Base-by-base conservation (phyloP, 495 filamentous ascomycete genomes). In the Trichoderma virens region DNA sequence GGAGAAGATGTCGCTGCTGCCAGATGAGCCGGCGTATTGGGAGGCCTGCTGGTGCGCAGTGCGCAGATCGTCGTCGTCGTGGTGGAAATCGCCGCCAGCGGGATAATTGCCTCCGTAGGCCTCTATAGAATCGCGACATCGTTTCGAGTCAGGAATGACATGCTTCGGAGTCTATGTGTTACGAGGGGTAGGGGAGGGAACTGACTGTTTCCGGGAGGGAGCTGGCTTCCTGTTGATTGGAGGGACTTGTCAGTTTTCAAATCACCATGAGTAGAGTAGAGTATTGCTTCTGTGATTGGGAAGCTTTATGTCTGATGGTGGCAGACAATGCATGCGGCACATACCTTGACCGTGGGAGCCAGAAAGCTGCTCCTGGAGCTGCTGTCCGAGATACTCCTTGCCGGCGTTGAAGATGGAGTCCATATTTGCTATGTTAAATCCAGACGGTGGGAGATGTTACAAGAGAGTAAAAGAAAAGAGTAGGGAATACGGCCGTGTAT, bases 11-110 rank as follows among this genome's bases (percentile, higher is more conserved):
- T 65, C 66, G 56, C 76, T 77, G 59, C 76, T 71, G 51, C 78
- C 79, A 8, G 81, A 83, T 39, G 65, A 62, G 13, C 77, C 78
- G 30, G 83, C 78, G 61, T 85, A 76, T 31, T 79, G 74, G 45
- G 74, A 68, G 4, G 85, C 85, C 66, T 84, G 77, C 38, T 82
- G 69, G 18, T 74, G 79, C 0, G 83, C 85, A 32, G 76, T 78
- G 47, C 71, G 73, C 61, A 82, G 71, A 73, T 86, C 80, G 63
- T 78, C 73, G 62, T 78, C 73, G 62, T 77, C 70, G 64, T 72
- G 70, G 59, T 67, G 47, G 70, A 69, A 70, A 43, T 75, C 74
- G 11, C 76, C 76, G 35, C 75, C 76, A 6, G 74, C 74, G 9
- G 62, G 45, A 51, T 51, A 63, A 4, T 13, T 30, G 9, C 39